Base-by-base conservation (phyloP, 208 protist species). In the Wallacemonas sp. region DNA sequence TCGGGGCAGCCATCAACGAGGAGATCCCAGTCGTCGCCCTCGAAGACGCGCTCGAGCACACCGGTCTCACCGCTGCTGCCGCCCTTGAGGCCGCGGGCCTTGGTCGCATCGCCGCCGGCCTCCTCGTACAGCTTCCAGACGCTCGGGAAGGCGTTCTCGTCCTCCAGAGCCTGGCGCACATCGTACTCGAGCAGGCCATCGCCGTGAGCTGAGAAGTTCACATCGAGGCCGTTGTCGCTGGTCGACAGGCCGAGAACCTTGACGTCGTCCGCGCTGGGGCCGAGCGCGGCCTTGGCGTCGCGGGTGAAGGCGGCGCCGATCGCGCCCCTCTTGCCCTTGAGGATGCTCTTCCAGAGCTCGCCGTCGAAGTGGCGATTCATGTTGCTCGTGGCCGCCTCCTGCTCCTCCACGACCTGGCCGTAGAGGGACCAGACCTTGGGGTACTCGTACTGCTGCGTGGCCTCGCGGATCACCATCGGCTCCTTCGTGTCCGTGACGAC, bases 11-110 rank as follows among this genome's bases (percentile, higher is more conserved):
- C 61, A 2, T 65, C 72, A 16, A 83, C n/a, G 17, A 88, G 61
- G 19, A 58, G 33, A 23, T 71, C 61, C 81, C 81, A 91, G 61
- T 80, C 81, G 44, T 86, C 81, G 24, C 81, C 76, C 33, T 46
- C 55, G 41, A 90, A 78, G 23, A 65, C 33, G 54, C 65, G 73
- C 24, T 66, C 47, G 17, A 46, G 74, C 64, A 79, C n/a, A 30
- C 23, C 26, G 6, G 47, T 55, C 47, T 55, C 47, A 24, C 47
- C 47, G 19, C 47, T 17, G 17, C 47, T 4, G 47, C 47, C 47
- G 47, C 19, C 8, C n/a, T n/a, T n/a, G n/a, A n/a, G n/a, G 26
- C 47, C 5, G 0, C 24, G 47, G 24, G 47, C 23, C 47, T 30
- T 26, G 9, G 30, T 4, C 5, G 73, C 56, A 19, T 26, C n/a